Conservation (phyloP, 2,329 filamentous ascomycete species). For the Rhynchosporium graminicola region DNA sequence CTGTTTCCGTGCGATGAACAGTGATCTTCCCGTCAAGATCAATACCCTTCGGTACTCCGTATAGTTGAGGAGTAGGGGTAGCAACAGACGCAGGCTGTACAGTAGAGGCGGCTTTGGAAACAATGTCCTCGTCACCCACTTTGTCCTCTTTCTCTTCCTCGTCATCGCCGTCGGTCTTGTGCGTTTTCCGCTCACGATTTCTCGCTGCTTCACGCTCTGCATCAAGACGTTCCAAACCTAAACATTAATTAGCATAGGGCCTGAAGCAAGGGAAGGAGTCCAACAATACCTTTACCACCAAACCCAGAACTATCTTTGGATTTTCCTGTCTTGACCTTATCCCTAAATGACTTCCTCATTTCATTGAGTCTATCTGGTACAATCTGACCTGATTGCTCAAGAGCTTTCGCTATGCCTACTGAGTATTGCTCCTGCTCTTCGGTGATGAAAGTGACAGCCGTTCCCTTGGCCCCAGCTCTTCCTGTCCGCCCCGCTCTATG, state of each 20-base stretch:
- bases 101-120: constrained; percentile 65
- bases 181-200: constrained; percentile 81
- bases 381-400: constrained; percentile 80
- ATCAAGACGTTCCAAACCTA: constrained; percentile 76
- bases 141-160: constrained; percentile 78
- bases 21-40: constrained; percentile 70
- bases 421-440: constrained; percentile 90
- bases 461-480: constrained; percentile 90
- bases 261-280: not conserved
- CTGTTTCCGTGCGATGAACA: constrained; percentile 68
- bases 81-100: constrained; percentile 59
- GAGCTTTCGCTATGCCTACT: constrained; percentile 83
- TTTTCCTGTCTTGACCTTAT: constrained; percentile 91
- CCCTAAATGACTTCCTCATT: constrained; percentile 72
- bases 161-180: constrained; percentile 82
- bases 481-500: constrained; percentile 93
- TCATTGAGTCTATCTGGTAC: constrained; percentile 70
- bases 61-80: constrained; percentile 40
- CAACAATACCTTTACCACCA: constrained; percentile 74
- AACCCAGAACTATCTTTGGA: constrained; percentile 90
- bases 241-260: constrained; percentile 13
- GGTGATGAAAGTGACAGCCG: constrained; percentile 91
- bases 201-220: constrained; percentile 87
- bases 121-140: constrained; percentile 67
- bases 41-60: constrained; percentile 54